A percentile compares a stretch with the other conserved stretches of the same genome.
Evolutionary conservation across 2,329 filamentous ascomycete genomes (phyloP).

Genomic region (Dryadomyces sulphureus): DNA sequence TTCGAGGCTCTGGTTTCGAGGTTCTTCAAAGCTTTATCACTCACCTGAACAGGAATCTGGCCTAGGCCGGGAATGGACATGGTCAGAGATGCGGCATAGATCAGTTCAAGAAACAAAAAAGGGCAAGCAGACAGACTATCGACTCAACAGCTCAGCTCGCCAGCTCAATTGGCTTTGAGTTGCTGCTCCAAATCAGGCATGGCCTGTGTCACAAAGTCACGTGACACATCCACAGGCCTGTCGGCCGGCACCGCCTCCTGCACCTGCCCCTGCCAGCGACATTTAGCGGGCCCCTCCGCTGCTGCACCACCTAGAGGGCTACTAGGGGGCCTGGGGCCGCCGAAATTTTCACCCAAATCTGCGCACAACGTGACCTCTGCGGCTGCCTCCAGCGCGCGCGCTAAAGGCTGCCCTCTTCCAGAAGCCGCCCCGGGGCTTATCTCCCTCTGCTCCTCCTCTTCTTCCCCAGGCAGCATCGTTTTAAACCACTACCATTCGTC

Average conservation of each 20-base stretch:
- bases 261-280: not conserved
- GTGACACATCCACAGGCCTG: not conserved
- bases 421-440: not conserved
- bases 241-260: not conserved
- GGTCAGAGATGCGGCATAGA: slow-evolving; percentile 1
- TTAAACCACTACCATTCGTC: not conserved
- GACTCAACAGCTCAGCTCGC: not conserved
- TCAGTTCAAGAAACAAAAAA: no score
- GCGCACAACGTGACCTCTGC: not conserved
- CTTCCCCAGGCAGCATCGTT: not conserved
- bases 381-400: not conserved
- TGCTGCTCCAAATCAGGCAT: not conserved
- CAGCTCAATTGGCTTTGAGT: no score
- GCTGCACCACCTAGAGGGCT: not conserved
- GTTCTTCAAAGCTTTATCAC: slow-evolving; percentile 10
- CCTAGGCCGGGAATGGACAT: slow-evolving; percentile 68
- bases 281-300: not conserved
- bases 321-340: not conserved
- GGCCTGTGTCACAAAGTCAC: not conserved
- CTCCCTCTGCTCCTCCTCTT: not conserved
- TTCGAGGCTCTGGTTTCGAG: no score
- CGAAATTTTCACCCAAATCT: not conserved
- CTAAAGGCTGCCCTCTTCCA: not conserved
- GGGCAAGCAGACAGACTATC: no score
- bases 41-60: slow-evolving; percentile 47